phyloP scores from a whole-genome alignment of 2,329 filamentous ascomycete genomes.

The Pyricularia grisea region DNA sequence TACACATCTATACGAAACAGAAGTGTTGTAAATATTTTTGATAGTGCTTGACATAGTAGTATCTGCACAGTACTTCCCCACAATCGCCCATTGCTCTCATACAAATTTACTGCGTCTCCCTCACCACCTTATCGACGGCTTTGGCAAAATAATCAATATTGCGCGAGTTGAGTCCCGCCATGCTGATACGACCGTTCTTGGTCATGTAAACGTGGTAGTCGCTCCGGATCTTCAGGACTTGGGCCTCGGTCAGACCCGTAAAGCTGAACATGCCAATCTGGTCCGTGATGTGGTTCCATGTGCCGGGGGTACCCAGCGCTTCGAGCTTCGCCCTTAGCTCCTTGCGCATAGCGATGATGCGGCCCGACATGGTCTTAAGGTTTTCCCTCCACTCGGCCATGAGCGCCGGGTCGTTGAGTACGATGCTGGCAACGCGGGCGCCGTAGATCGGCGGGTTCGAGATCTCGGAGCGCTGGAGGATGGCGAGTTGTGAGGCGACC shows the following conservation, averaged over 20 bases:
- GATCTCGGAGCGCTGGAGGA: constrained; percentile 94
- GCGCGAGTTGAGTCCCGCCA: constrained; percentile 90
- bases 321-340: constrained; percentile 73
- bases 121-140: constrained; percentile 77
- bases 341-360: constrained; percentile 87
- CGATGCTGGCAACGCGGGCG: constrained; percentile 73
- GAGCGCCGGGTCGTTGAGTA: constrained; percentile 73
- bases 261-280: constrained; percentile 99
- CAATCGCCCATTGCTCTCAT: not conserved
- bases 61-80: not conserved
- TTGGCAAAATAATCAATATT: constrained; percentile 92
- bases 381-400: constrained; percentile 92
- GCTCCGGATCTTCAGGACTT: constrained; percentile 61
- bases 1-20: not conserved
- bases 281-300: constrained; percentile 94
- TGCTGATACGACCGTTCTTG: constrained; percentile 96
- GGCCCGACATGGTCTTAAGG: constrained; percentile 84
- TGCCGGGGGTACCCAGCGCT: constrained; percentile 74
- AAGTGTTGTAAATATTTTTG: not conserved
- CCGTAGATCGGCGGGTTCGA: constrained; percentile 94
- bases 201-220: constrained; percentile 82
- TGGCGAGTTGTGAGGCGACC: constrained; percentile 80
- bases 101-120: constrained; percentile 25
- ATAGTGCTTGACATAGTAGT: not conserved
- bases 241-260: constrained; percentile 65